These are phyloP conservation scores for Speleostelium caveatum DNA, from an alignment of 78 protist species.

Conservation along the genomic window DNA sequence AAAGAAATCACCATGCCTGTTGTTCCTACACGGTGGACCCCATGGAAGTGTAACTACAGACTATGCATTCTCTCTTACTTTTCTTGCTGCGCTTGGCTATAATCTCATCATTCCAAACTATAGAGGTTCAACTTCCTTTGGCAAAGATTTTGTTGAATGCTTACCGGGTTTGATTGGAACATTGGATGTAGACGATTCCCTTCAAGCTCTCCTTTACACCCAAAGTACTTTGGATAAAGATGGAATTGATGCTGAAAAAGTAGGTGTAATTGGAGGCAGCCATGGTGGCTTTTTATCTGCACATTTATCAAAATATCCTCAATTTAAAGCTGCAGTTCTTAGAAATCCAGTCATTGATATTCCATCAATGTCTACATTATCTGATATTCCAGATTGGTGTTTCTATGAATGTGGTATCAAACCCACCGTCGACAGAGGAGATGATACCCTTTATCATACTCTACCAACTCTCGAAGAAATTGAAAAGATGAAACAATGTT, in stretches of 20 bases:
- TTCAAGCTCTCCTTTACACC: constrained; percentile 24
- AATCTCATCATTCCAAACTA: constrained; percentile 35
- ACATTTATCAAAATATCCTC: constrained; percentile 17
- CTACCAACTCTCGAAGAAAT: constrained; percentile 31
- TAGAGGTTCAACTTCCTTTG: constrained; percentile 71
- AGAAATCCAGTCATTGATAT: constrained; percentile 79
- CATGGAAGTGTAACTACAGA: constrained; percentile 35
- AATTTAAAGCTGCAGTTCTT: constrained; percentile 36
- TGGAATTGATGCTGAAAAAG: background rate
- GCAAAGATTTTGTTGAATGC: constrained; percentile 45
- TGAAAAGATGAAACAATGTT: constrained; percentile 41
- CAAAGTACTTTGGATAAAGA: background rate
- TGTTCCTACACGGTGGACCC: constrained; percentile 76
- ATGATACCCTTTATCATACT: constrained; percentile 24
- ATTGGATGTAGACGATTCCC: constrained; percentile 38
- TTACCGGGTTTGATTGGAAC: constrained; percentile 55
- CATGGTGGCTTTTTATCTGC: constrained; percentile 73
- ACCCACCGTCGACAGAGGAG: background rate
- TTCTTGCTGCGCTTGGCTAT: constrained; percentile 36
- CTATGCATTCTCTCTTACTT: background rate
- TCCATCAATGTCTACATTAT: constrained; percentile 41
- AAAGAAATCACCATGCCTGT: background rate
- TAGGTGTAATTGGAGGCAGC: constrained; percentile 72
- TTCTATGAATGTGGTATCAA: constrained; percentile 66
- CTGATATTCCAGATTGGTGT: constrained; percentile 77